phyloP scores from a whole-genome alignment of 148 eudicot species.

The Spergularia marina region DNA sequence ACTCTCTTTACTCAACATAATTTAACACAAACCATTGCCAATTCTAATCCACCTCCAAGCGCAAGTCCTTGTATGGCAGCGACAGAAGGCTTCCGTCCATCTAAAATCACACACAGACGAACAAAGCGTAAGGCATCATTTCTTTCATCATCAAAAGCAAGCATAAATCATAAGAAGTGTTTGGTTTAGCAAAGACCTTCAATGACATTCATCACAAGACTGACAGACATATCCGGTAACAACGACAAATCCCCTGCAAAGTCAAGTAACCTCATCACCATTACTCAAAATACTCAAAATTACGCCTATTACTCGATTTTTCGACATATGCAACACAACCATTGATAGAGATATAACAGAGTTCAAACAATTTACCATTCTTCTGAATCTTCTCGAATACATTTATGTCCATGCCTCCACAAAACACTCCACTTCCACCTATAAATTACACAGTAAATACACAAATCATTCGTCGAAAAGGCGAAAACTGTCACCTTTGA shows the following conservation, averaged over 20 bases:
- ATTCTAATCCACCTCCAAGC: conserved; percentile 94
- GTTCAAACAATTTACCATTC: conserved; percentile 48
- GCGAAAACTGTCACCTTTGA: background rate
- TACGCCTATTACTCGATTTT: background rate
- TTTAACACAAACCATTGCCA: conserved; percentile 68
- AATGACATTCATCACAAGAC: conserved; percentile 55
- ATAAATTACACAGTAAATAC: conserved; percentile 8
- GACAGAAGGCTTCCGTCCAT: conserved; percentile 78
- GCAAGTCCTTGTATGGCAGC: conserved; percentile 95
- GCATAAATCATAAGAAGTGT: background rate
- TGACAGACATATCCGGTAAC: conserved; percentile 68
- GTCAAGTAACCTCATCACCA: conserved; percentile 19
- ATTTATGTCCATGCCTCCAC: conserved; percentile 85
- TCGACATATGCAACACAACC: background rate
- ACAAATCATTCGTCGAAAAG: background rate
- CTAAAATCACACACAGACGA: conserved; percentile 33
- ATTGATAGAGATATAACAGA: background rate
- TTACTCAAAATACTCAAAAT: background rate
- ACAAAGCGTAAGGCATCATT: background rate
- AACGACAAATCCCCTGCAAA: conserved; percentile 61
- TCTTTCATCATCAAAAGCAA: background rate
- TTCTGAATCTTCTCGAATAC: conserved; percentile 68
- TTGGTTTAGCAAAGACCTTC: conserved; percentile 51
- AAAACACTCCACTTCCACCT: conserved; percentile 77
- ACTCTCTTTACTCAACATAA: background rate